Evolutionary conservation across 2,329 filamentous ascomycete genomes (phyloP).

Genomic region (Cladorrhinum sp.): DNA sequence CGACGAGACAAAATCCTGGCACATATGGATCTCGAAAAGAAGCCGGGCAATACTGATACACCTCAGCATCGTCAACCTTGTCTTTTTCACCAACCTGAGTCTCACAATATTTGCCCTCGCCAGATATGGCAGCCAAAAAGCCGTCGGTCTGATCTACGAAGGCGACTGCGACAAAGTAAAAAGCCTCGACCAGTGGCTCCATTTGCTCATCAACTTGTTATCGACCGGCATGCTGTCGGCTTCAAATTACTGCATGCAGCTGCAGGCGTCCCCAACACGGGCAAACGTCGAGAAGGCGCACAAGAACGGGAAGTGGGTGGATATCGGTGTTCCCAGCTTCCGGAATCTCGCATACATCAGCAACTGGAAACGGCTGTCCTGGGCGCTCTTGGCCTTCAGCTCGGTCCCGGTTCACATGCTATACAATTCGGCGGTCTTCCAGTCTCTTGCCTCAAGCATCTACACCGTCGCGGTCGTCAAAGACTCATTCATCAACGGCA

Average conservation of each 20-base stretch:
- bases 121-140: background rate
- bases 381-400: conserved; percentile 13
- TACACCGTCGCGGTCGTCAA: conserved; percentile 14
- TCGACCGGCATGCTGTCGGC: conserved; percentile 33
- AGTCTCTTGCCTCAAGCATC: conserved; percentile 15
- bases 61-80: background rate
- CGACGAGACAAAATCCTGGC: background rate
- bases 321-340: conserved; percentile 19
- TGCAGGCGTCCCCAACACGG: conserved; percentile 34
- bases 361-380: conserved; percentile 3
- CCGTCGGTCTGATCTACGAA: background rate
- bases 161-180: background rate
- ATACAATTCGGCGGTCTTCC: conserved; percentile 22
- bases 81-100: background rate
- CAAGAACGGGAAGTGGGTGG: conserved; percentile 7
- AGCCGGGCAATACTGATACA: background rate
- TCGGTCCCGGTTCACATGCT: conserved; percentile 23
- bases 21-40: background rate
- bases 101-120: background rate
- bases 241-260: conserved; percentile 39
- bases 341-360: conserved; percentile 16
- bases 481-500: background rate
- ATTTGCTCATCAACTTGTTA: conserved; percentile 33
- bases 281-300: conserved; percentile 29
- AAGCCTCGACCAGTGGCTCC: conserved; percentile 17